Conservation (phyloP, 768 basidiomycete genomes). For the Lentinus tigrinus region DNA sequence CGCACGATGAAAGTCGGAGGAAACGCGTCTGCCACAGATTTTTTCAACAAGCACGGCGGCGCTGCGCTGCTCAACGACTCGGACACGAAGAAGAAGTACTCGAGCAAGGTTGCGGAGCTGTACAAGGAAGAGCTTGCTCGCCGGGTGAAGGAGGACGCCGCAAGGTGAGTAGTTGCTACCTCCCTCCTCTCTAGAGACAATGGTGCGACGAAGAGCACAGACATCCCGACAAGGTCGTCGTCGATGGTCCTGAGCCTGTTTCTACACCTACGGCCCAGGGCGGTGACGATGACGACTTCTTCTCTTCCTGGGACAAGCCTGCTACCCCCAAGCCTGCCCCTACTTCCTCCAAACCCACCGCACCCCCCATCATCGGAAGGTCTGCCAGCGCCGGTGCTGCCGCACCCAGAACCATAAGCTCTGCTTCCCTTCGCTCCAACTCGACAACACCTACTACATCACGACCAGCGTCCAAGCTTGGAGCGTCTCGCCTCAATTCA, state of each 20-base stretch:
- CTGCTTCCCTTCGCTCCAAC: constrained; percentile 56
- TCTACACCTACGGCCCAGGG: constrained; percentile 28
- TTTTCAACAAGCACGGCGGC: constrained; percentile 87
- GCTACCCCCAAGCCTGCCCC: constrained; percentile 31
- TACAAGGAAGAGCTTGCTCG: constrained; percentile 91
- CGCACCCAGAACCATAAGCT: constrained; percentile 60
- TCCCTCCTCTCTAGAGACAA: background rate
- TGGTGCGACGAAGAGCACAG: constrained; percentile 36
- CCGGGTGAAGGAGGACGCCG: constrained; percentile 73
- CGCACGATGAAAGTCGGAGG: constrained; percentile 97
- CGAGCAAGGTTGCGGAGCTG: constrained; percentile 75
- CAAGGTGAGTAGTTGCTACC: constrained; percentile 54
- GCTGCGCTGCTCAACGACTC: constrained; percentile 62
- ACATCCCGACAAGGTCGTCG: constrained; percentile 70
- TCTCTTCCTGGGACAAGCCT: constrained; percentile 94
- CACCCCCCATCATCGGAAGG: constrained; percentile 61
- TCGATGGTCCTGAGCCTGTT: constrained; percentile 65
- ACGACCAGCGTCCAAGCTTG: constrained; percentile 37
- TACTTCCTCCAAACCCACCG: constrained; percentile 38
- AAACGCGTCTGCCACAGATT: constrained; percentile 82
- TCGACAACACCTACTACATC: constrained; percentile 31
- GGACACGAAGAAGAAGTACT: constrained; percentile 89
- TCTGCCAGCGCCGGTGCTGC: constrained; percentile 30
- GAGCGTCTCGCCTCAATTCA: constrained; percentile 43
- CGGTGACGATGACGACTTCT: constrained; percentile 86